Percentiles rank a stretch among this genome's conserved stretches.
Conservation (phyloP, 1,284 basidiomycete species). For the Marasmius oreades region DNA sequence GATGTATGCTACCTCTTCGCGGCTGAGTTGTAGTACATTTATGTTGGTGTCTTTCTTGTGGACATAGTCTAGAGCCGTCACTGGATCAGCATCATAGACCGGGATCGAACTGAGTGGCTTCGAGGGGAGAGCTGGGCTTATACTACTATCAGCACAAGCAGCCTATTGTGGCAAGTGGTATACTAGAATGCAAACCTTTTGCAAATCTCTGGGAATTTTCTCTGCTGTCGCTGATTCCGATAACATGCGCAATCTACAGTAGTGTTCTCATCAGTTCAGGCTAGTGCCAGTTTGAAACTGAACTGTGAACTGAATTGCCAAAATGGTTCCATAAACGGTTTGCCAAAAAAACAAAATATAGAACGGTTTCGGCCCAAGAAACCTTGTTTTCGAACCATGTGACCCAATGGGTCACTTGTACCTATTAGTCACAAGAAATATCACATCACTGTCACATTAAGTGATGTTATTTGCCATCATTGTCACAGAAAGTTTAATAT, state of each 20-base stretch:
- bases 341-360: too few relatives aligned
- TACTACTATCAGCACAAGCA: neutral
- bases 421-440: too few relatives aligned
- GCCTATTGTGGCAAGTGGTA: neutral
- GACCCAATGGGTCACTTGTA: too few relatives aligned
- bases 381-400: too few relatives aligned
- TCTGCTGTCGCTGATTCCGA: constrained; percentile 88
- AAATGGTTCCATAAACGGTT: too few relatives aligned
- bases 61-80: constrained; percentile 80
- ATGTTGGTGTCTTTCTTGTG: constrained; percentile 64
- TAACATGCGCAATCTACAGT: constrained; percentile 78
- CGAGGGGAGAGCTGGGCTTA: constrained; percentile 69
- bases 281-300: too few relatives aligned
- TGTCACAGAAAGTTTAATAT: too few relatives aligned
- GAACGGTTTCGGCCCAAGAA: too few relatives aligned
- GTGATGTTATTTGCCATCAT: too few relatives aligned
- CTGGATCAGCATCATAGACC: constrained; percentile 82
- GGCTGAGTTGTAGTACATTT: constrained; percentile 46
- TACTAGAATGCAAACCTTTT: constrained; percentile 49
- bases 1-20: constrained; percentile 54
- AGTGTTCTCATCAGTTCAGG: too few relatives aligned
- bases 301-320: too few relatives aligned
- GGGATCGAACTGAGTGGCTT: constrained; percentile 80
- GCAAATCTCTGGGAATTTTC: constrained; percentile 84
- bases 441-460: too few relatives aligned